A percentile compares a stretch with the other conserved stretches of the same genome.
Conservation (phyloP, 177 flowering plant species). For the Vitis hybrid region DNA sequence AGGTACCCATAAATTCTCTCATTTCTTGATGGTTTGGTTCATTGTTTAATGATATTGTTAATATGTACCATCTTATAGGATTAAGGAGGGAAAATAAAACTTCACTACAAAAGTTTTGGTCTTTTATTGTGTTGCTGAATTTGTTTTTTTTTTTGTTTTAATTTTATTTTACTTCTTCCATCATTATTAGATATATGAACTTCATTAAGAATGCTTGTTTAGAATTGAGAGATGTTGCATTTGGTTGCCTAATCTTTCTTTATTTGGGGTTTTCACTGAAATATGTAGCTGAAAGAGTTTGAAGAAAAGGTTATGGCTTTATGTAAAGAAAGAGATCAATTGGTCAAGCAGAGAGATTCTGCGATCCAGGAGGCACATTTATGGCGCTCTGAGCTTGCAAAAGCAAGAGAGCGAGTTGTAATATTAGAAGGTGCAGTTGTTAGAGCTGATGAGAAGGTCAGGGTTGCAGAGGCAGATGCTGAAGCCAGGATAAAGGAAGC, state of each 20-base stretch:
- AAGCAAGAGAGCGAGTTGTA: constrained; percentile 89
- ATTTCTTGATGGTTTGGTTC: constrained; percentile 3
- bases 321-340: constrained; percentile 66
- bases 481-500: constrained; percentile 80
- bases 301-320: constrained; percentile 60
- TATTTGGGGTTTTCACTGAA: background rate
- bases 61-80: background rate
- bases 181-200: background rate
- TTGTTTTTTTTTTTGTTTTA: constrained; percentile 21
- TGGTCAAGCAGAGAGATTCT: constrained; percentile 83
- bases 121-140: too few species aligned
- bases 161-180: background rate
- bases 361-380: constrained; percentile 81
- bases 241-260: background rate
- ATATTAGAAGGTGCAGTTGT: constrained; percentile 88
- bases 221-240: background rate
- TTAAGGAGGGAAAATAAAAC: background rate
- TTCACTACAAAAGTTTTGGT: background rate
- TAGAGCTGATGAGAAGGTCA: constrained; percentile 90
- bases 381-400: constrained; percentile 98
- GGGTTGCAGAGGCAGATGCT: constrained; percentile 75
- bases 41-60: background rate
- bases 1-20: constrained; percentile 43
- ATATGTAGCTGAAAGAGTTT: constrained; percentile 59
- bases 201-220: background rate